A percentile compares a stretch with the other conserved stretches of the same genome.
Conservation (phyloP, 139 green algal genomes). For the Coelastrella sp. region DNA sequence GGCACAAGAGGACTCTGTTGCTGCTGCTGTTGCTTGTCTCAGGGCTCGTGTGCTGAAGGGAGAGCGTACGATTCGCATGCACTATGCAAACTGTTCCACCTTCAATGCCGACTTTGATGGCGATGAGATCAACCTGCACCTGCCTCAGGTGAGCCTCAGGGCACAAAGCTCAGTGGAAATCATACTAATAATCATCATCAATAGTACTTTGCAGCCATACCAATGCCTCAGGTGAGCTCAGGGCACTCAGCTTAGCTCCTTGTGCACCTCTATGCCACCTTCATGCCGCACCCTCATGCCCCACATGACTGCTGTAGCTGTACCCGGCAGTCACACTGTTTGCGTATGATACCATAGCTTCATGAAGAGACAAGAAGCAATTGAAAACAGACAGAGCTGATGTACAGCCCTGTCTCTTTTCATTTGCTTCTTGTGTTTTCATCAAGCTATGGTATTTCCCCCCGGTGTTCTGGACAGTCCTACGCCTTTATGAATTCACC, state of each 20-base stretch:
- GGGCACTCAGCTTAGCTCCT: too few species aligned
- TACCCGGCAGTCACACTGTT: not conserved
- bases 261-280: not conserved
- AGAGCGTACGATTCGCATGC: conserved; percentile 97
- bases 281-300: not conserved
- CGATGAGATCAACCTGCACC: conserved; percentile 99
- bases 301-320: not conserved
- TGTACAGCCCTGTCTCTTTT: too few species aligned
- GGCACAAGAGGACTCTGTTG: too few species aligned
- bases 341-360: too few species aligned
- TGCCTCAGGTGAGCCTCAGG: conserved; percentile 81
- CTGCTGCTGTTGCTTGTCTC: not conserved
- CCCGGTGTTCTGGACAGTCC: too few species aligned
- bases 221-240: too few species aligned
- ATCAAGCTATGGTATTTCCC: too few species aligned
- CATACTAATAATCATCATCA: too few species aligned
- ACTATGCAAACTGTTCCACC: conserved; percentile 99
- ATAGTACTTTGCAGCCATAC: not conserved
- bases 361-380: too few species aligned
- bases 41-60: conserved; percentile 77
- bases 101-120: conserved; percentile 99
- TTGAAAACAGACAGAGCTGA: too few species aligned
- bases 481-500: too few species aligned
- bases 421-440: too few species aligned
- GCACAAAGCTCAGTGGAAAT: not conserved